phyloP scores from a whole-genome alignment of 805 yeast species.

The Candida xyloterini region DNA sequence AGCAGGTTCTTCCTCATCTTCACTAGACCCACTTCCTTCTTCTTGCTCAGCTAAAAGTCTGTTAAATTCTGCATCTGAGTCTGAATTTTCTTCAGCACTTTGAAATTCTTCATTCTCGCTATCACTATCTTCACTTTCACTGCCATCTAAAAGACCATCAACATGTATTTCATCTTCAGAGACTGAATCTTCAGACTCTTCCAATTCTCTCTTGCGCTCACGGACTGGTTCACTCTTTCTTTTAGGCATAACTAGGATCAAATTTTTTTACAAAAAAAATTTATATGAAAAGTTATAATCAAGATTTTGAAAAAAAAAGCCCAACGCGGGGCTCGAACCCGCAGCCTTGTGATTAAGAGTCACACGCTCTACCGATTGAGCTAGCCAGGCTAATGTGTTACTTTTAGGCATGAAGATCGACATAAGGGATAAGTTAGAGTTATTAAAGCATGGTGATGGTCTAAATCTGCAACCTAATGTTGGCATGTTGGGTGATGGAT shows the following conservation, averaged over 20 bases:
- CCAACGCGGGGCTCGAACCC: conserved; percentile 30
- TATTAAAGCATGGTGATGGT: no score
- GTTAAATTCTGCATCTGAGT: conserved; percentile 64
- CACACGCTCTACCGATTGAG: conserved; percentile 31
- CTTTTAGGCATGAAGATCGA: not conserved
- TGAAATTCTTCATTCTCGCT: conserved; percentile 25
- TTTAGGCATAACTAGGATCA: conserved; percentile 8
- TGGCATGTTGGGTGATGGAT: no score
- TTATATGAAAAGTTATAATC: not conserved
- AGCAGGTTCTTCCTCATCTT: conserved; percentile 51
- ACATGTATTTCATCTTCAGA: conserved; percentile 26
- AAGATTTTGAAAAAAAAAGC: conserved; percentile 14
- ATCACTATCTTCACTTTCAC: conserved; percentile 36
- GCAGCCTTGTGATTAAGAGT: conserved; percentile 30
- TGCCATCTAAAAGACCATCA: conserved; percentile 42
- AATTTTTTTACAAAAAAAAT: conserved; percentile 7
- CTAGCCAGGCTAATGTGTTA: conserved; percentile 22
- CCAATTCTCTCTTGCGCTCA: conserved; percentile 13
- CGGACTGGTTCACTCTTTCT: conserved; percentile 5
- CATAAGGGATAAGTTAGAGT: no score
- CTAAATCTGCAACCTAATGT: no score
- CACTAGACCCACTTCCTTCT: conserved; percentile 34
- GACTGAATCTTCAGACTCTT: conserved; percentile 19
- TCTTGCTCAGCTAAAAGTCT: conserved; percentile 46
- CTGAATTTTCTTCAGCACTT: conserved; percentile 36